Conservation (phyloP, 768 basidiomycete species). For the Lentinus tigrinus region DNA sequence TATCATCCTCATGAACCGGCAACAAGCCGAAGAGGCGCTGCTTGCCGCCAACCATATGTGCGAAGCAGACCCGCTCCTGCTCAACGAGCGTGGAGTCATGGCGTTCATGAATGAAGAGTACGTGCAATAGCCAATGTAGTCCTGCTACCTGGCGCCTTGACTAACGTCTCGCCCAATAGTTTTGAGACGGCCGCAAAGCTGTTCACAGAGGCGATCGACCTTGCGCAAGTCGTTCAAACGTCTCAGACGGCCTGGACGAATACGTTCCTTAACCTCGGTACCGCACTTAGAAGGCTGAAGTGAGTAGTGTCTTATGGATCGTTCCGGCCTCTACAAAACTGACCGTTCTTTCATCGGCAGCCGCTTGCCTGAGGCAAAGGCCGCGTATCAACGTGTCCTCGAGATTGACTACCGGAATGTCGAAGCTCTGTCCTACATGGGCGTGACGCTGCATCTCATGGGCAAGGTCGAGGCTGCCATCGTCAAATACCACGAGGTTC, state of each 20-base stretch:
- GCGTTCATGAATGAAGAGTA: conserved; percentile 85
- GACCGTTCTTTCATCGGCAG: conserved; percentile 24
- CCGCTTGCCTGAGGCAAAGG: conserved; percentile 59
- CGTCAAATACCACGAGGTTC: conserved; percentile 87
- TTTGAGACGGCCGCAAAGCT: conserved; percentile 68
- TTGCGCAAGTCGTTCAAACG: conserved; percentile 82
- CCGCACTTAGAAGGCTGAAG: conserved; percentile 81
- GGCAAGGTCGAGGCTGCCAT: conserved; percentile 79
- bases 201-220: conserved; percentile 74
- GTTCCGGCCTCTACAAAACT: background rate
- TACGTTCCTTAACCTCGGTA: conserved; percentile 92
- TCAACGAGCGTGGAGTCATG: conserved; percentile 93
- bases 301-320: conserved; percentile 27
- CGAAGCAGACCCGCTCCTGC: conserved; percentile 81
- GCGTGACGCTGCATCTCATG: conserved; percentile 81
- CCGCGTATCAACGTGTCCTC: conserved; percentile 75
- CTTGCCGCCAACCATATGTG: conserved; percentile 80
- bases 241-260: conserved; percentile 84
- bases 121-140: conserved; percentile 24
- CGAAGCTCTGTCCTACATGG: conserved; percentile 81
- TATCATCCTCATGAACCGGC: conserved; percentile 80
- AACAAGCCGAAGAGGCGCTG: conserved; percentile 85
- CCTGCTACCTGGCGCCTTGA: background rate
- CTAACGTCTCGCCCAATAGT: conserved; percentile 37
- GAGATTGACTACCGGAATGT: conserved; percentile 85